A percentile compares a stretch with the other conserved stretches of the same genome.
Evolutionary conservation across 352 stramenopile genomes (phyloP).

Genomic region (Globisporangium paddicum): DNA sequence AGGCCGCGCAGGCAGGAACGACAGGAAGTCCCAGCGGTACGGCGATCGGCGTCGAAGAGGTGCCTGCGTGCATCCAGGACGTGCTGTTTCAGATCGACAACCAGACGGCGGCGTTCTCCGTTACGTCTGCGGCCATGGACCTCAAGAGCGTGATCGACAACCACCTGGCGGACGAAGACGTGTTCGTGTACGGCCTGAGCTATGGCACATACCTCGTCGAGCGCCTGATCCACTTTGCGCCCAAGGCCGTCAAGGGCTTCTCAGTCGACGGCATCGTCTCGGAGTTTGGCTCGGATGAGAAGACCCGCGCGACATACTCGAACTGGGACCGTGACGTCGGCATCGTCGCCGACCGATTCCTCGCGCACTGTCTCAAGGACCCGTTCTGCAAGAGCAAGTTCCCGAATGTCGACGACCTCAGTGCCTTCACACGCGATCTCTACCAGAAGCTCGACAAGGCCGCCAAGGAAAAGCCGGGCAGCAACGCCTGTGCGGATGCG

Average conservation of each 20-base stretch:
- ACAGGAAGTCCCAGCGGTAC: constrained; percentile 46
- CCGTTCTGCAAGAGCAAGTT: constrained; percentile 66
- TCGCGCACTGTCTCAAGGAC: constrained; percentile 49
- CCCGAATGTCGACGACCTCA: constrained; percentile 37
- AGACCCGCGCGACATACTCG: constrained; percentile 65
- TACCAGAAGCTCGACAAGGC: constrained; percentile 51
- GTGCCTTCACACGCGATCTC: constrained; percentile 40
- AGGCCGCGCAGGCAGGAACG: constrained; percentile 40
- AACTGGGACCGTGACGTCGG: constrained; percentile 79
- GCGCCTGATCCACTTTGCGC: constrained; percentile 51
- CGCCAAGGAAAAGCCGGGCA: constrained; percentile 28
- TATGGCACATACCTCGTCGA: constrained; percentile 74
- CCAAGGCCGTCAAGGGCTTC: constrained; percentile 41
- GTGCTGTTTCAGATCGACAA: constrained; percentile 72
- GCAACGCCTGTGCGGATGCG: constrained; percentile 44
- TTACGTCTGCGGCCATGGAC: constrained; percentile 72
- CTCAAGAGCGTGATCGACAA: constrained; percentile 47
- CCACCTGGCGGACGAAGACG: constrained; percentile 41
- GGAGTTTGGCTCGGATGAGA: constrained; percentile 39
- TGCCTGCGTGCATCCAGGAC: constrained; percentile 66
- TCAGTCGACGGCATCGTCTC: constrained; percentile 67
- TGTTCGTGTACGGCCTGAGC: constrained; percentile 71
- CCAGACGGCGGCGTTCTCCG: constrained; percentile 58
- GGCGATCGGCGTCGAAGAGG: constrained; percentile 45
- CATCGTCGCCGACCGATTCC: constrained; percentile 49